These are phyloP conservation scores for Tetratostichococcus sp. DNA, from an alignment of 139 green algal genomes.

Conservation along the genomic window DNA sequence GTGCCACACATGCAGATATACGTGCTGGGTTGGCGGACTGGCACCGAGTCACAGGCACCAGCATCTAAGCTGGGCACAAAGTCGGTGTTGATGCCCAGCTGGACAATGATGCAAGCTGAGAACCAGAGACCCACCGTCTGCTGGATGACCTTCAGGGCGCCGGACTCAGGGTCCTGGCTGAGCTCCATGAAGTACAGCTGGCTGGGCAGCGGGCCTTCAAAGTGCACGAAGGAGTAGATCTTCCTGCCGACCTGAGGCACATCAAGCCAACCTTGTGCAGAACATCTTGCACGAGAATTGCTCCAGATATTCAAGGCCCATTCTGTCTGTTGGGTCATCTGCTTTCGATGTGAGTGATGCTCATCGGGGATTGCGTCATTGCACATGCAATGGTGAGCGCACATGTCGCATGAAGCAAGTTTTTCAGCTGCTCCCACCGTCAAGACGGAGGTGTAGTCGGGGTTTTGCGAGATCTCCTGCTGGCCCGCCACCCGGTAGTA, in stretches of 20 bases:
- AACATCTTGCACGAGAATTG: neutral
- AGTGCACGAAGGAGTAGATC: slow-evolving; percentile 28
- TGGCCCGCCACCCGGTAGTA: neutral
- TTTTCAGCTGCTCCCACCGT: too few species aligned
- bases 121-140: slow-evolving; percentile 8
- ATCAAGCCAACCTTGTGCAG: neutral
- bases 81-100: too few species aligned
- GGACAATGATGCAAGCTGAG: neutral
- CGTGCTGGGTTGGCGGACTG: too few species aligned
- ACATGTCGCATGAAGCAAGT: too few species aligned
- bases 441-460: slow-evolving; percentile 31
- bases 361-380: too few species aligned
- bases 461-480: slow-evolving; percentile 19
- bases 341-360: too few species aligned
- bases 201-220: slow-evolving; percentile 22
- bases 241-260: slow-evolving; percentile 5
- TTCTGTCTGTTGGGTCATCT: neutral
- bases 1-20: neutral
- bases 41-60: too few species aligned
- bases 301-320: too few species aligned
- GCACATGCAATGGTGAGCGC: too few species aligned
- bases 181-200: slow-evolving; percentile 16
- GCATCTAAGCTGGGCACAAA: too few species aligned
- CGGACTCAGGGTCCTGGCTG: neutral
- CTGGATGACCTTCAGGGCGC: slow-evolving; percentile 6